Evolutionary conservation across 495 filamentous ascomycete genomes (phyloP), one percentile per base, ranked within the genome.

Genomic region (Gamarada debralockiae): DNA sequence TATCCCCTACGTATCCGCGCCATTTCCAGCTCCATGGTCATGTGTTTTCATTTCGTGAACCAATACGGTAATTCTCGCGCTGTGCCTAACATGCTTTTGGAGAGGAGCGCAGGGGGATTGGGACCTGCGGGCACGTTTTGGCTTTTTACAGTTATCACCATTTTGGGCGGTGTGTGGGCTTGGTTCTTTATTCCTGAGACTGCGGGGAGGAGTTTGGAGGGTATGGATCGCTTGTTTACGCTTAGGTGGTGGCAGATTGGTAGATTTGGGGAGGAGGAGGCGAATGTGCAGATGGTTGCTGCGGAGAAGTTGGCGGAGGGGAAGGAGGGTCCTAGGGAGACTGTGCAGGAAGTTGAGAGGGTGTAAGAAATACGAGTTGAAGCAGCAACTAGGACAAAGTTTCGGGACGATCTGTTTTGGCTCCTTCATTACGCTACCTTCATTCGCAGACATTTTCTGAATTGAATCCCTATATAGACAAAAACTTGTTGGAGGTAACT

Each of bases 141-240:
- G 75, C 84, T 75, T 63, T 88, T 88, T 67, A 70, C 73, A 0
- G 78, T 71, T 0, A 72, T 87, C 9, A 89, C 84, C 2, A 27
- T 84, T 2, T 9, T 86, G 9, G 78, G 76, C 70, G 74, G 74
- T 0, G 13, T 74, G 1, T 78, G 77, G 73, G 79, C 81, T 4
- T 85, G 73, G 71, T 80, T 85, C 64, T 74, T 76, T 29, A 72
- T 88, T 1, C 84, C 83, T 1, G 85, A 88, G 70, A 89, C 83
- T 3, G 81, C 77, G 14, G 80, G 81, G 29, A 78, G 81, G 20
- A 71, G 74, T 36, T 69, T 84, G 31, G 81, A 83, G 67, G 73
- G 68, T 36, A 87, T 90, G 78, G 82, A 89, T 58, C 72, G 73
- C 6, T 65, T 91, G 46, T 91, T 91, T 51, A 40, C 24, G 10